A percentile compares a stretch with the other conserved stretches of the same genome.
Evolutionary conservation across 108 stramenopile genomes (phyloP).

Genomic region (Nitzschia sp.): DNA sequence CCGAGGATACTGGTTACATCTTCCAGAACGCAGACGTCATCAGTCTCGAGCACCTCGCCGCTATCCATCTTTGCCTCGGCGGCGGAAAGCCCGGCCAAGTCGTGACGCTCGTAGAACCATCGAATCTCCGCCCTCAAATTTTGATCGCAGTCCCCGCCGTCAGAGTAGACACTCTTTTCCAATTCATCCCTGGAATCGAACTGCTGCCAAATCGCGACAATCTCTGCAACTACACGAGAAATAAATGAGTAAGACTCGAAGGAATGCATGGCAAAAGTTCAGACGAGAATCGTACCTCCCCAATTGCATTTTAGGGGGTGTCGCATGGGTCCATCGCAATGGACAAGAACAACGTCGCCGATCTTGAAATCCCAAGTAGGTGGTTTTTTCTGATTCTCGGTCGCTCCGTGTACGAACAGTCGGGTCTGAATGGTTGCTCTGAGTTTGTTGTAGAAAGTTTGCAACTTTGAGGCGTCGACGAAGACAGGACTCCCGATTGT

Average conservation of each 20-base stretch:
- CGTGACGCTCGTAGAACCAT: constrained; percentile 71
- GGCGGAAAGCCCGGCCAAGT: constrained; percentile 49
- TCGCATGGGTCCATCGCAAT: constrained; percentile 36
- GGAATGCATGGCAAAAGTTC: not conserved
- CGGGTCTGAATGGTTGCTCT: constrained; percentile 28
- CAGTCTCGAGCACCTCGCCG: constrained; percentile 82
- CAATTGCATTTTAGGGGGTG: constrained; percentile 43
- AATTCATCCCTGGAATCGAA: constrained; percentile 25
- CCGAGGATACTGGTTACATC: constrained; percentile 50
- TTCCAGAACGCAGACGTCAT: constrained; percentile 58
- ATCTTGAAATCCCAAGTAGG: constrained; percentile 16
- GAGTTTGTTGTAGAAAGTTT: constrained; percentile 56
- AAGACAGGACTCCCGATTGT: constrained; percentile 41
- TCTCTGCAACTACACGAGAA: constrained; percentile 30
- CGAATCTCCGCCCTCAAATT: constrained; percentile 64
- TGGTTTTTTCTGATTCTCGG: not conserved
- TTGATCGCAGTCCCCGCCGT: not conserved
- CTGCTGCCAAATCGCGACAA: constrained; percentile 38
- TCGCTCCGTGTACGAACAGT: not conserved
- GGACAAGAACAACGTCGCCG: constrained; percentile 66
- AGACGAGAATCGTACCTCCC: constrained; percentile 17
- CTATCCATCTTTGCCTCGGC: not conserved
- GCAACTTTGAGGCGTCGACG: constrained; percentile 54
- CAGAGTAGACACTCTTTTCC: not conserved
- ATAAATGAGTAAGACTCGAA: not conserved